These are phyloP conservation scores for Tillandsia leiboldiana DNA, from an alignment of 176 grass and related monocot genomes.

Conservation along the genomic window DNA sequence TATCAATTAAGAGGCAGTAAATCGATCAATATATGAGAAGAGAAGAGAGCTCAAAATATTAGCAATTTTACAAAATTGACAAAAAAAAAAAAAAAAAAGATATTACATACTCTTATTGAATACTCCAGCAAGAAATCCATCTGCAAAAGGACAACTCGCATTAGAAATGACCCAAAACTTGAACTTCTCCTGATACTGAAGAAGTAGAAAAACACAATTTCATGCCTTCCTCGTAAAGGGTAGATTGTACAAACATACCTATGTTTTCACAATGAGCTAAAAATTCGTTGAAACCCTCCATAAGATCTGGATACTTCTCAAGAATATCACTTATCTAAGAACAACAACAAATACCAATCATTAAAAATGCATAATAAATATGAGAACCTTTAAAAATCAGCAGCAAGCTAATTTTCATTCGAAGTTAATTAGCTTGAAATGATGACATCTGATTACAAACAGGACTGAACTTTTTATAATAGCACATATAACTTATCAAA, in stretches of 20 bases:
- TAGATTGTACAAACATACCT: constrained; percentile 31
- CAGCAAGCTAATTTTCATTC: not conserved
- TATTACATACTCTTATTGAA: constrained; percentile 59
- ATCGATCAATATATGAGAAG: not conserved
- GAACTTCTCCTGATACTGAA: not conserved
- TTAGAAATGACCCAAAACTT: constrained; percentile 6
- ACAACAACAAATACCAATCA: not conserved
- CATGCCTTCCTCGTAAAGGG: not conserved
- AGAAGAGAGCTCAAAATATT: not conserved
- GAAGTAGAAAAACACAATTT: not conserved
- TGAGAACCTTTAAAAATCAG: not conserved
- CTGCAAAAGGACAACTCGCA: constrained; percentile 19
- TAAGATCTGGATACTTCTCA: constrained; percentile 74
- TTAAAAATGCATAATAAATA: not conserved
- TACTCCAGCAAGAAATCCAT: constrained; percentile 75
- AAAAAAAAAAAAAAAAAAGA: constrained; percentile 5
- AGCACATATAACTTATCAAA: no score
- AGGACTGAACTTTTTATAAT: no score
- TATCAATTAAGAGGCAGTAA: not conserved
- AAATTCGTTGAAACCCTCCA: constrained; percentile 93
- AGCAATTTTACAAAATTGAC: not conserved
- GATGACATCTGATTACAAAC: no score
- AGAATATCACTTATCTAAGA: constrained; percentile 77
- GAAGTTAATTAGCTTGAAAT: no score
- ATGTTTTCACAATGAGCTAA: constrained; percentile 76